These are phyloP conservation scores for Cunninghamia lanceolata DNA, from an alignment of 75 land plant species.

Conservation along the genomic window DNA sequence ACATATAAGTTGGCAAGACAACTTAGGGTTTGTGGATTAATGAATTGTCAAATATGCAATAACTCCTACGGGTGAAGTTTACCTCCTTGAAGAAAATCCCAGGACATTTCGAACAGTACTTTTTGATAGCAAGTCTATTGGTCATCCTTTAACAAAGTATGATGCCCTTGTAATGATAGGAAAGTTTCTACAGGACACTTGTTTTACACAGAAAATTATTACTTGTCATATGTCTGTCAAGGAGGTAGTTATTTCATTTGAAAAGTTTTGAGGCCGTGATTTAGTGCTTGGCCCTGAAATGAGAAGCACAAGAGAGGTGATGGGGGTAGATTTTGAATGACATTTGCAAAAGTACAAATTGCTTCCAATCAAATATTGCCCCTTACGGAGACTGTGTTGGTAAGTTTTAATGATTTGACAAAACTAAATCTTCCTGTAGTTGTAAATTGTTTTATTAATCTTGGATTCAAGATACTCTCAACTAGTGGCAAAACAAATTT, in stretches of 20 bases:
- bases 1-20: constrained; percentile 78
- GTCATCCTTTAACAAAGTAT: constrained; percentile 96
- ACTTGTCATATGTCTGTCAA: constrained; percentile 91
- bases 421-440: constrained; percentile 61
- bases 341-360: constrained; percentile 95
- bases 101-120: constrained; percentile 98
- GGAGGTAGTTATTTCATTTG: constrained; percentile 96
- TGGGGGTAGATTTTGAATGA: constrained; percentile 86
- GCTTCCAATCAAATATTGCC: constrained; percentile 94
- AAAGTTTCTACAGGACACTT: constrained; percentile 55
- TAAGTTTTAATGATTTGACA: constrained; percentile 87
- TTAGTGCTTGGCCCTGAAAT: constrained; percentile 92
- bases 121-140: constrained; percentile 97
- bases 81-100: constrained; percentile 94
- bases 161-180: constrained; percentile 97
- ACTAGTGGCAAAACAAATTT: constrained; percentile 88
- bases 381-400: constrained; percentile 73
- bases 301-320: constrained; percentile 98
- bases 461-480: constrained; percentile 73
- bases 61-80: constrained; percentile 69
- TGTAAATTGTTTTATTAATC: constrained; percentile 63
- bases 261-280: constrained; percentile 97
- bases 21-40: constrained; percentile 80
- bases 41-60: constrained; percentile 99
- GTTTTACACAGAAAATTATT: constrained; percentile 75